Conservation (phyloP, 148 eudicot species). For the Nyssa sinensis region DNA sequence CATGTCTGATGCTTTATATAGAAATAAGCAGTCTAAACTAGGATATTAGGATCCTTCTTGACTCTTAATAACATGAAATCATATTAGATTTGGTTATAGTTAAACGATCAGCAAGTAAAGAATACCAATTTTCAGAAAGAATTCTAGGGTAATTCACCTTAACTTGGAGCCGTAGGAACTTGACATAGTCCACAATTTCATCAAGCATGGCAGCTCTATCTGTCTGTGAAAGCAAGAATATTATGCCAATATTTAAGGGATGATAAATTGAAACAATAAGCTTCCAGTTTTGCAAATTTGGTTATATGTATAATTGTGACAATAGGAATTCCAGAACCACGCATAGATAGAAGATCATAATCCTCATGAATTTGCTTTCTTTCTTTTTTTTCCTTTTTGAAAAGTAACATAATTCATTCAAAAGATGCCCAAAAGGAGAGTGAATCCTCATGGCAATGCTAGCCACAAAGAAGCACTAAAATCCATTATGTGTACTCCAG, state of each 20-base stretch:
- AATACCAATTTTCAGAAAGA: background rate
- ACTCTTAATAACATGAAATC: background rate
- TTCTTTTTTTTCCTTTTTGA: background rate
- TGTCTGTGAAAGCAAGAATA: constrained; percentile 38
- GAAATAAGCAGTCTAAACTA: too few relatives aligned
- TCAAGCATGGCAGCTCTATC: constrained; percentile 76
- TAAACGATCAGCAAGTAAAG: constrained; percentile 7
- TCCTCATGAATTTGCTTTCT: background rate
- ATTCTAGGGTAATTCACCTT: constrained; percentile 37
- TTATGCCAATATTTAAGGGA: background rate
- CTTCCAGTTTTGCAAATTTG: background rate
- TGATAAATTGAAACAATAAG: background rate
- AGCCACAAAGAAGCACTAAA: too few relatives aligned
- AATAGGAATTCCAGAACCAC: too few relatives aligned
- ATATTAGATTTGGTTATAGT: background rate
- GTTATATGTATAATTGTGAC: too few relatives aligned
- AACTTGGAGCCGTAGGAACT: constrained; percentile 66
- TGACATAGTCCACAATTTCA: constrained; percentile 69
- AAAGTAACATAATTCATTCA: too few relatives aligned
- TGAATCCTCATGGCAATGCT: too few relatives aligned
- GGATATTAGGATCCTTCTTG: background rate
- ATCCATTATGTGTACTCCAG: too few relatives aligned
- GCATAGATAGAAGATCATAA: background rate
- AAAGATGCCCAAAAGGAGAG: too few relatives aligned
- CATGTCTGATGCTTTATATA: too few relatives aligned